Evolutionary conservation across 2,329 filamentous ascomycete species (phyloP).

Genomic region (Xylaria sp.): DNA sequence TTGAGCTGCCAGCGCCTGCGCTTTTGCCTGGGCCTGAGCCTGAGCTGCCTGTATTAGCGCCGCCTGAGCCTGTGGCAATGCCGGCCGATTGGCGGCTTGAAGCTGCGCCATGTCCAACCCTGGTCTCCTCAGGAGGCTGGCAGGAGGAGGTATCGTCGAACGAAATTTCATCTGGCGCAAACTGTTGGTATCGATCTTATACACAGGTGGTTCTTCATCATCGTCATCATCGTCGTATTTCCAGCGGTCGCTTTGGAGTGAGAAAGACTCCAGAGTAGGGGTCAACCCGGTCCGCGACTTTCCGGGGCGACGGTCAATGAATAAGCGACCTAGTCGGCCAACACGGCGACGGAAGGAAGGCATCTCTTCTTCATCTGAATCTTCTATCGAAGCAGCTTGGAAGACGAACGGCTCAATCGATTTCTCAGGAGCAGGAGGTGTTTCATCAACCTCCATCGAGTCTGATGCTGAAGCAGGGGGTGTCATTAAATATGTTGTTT

Average conservation of each 20-base stretch:
- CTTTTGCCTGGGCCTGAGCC: constrained; percentile 33
- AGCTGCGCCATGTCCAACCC: constrained; percentile 47
- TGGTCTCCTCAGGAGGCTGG: constrained; percentile 55
- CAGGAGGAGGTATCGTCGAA: constrained; percentile 65
- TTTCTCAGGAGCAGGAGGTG: constrained; percentile 50
- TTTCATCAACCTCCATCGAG: constrained; percentile 66
- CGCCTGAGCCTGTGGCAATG: constrained; percentile 41
- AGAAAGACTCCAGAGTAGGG: constrained; percentile 48
- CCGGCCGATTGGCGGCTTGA: constrained; percentile 42
- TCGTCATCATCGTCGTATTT: constrained; percentile 88
- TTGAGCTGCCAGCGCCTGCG: constrained; percentile 37
- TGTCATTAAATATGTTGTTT: constrained; percentile 76
- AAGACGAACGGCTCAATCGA: constrained; percentile 56
- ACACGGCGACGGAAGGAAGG: constrained; percentile 85
- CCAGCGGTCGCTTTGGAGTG: constrained; percentile 72
- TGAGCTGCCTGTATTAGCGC: constrained; percentile 37
- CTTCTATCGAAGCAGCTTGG: constrained; percentile 55
- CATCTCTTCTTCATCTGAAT: constrained; percentile 54
- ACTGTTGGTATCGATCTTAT: constrained; percentile 79
- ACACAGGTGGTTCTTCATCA: constrained; percentile 77
- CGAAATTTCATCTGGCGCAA: constrained; percentile 69
- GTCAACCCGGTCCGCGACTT: constrained; percentile 44
- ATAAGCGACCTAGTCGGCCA: constrained; percentile 84
- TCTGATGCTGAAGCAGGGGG: constrained; percentile 68
- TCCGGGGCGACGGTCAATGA: constrained; percentile 86